A percentile compares a stretch with the other conserved stretches of the same genome.
Conservation (phyloP, 2,329 filamentous ascomycete genomes). For the Fusarium haematococcum region DNA sequence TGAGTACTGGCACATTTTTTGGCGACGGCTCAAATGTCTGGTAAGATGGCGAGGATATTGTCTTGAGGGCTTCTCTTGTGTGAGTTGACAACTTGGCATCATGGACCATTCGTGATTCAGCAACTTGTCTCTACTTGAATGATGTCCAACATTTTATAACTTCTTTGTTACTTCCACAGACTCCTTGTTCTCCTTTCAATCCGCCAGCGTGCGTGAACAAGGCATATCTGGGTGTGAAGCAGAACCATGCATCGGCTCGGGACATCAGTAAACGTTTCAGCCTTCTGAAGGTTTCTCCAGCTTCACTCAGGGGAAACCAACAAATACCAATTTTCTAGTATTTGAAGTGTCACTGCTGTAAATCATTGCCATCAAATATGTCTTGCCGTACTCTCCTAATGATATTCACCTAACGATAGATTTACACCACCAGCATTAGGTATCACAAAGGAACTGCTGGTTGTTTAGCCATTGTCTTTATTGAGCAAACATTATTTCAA, state of each 20-base stretch:
- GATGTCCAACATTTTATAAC: neutral
- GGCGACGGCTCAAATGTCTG: neutral
- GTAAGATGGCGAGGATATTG: neutral
- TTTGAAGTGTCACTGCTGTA: neutral
- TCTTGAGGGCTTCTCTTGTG: neutral
- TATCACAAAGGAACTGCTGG: neutral
- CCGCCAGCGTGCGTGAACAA: neutral
- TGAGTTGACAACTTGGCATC: neutral
- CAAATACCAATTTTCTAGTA: neutral
- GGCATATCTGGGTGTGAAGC: neutral
- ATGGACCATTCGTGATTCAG: neutral
- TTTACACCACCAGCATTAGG: neutral
- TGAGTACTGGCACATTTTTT: slow-evolving; percentile 46
- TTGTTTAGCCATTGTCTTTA: neutral
- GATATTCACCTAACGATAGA: neutral
- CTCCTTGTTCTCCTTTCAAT: neutral
- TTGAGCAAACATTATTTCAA: neutral
- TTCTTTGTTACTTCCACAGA: neutral
- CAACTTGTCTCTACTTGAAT: slow-evolving; percentile 12
- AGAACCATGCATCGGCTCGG: neutral
- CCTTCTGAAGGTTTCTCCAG: neutral
- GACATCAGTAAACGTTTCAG: neutral
- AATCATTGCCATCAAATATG: neutral
- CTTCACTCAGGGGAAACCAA: neutral
- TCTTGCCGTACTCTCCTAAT: neutral